Percentiles rank a stretch among this genome's conserved stretches.
These are phyloP conservation scores for Ensete ventricosum DNA, from an alignment of 176 grass and related monocot species.

Conservation along the genomic window DNA sequence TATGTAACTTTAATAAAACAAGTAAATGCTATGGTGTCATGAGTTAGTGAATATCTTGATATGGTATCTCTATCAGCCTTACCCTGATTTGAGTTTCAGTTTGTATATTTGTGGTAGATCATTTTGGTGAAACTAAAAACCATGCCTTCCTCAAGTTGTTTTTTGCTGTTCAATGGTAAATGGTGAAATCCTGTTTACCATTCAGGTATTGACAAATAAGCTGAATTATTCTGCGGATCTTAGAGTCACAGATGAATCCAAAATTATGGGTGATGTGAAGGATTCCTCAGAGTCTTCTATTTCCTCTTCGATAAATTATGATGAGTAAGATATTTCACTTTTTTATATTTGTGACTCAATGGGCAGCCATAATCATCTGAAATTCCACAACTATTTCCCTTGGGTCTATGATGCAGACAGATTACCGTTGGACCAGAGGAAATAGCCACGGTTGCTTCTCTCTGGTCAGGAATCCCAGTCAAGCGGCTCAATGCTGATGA, in stretches of 20 bases:
- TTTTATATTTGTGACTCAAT: not conserved
- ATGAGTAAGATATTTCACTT: slow-evolving; percentile 55
- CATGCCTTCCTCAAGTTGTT: not conserved
- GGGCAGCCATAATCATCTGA: not conserved
- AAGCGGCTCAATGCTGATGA: slow-evolving; percentile 19
- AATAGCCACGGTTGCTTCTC: slow-evolving; percentile 1
- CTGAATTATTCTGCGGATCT: slow-evolving; percentile 69
- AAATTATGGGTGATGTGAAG: slow-evolving; percentile 24
- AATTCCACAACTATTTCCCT: not conserved
- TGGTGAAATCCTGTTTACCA: slow-evolving; percentile 1
- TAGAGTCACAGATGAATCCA: slow-evolving; percentile 32
- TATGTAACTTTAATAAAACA: not conserved
- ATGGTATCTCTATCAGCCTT: no score
- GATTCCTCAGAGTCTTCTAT: slow-evolving; percentile 14
- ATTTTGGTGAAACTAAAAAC: no score
- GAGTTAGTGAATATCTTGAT: no score
- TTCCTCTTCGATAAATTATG: slow-evolving; percentile 14
- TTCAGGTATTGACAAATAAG: slow-evolving; percentile 68
- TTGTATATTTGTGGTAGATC: no score
- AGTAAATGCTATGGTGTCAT: no score
- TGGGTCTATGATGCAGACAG: not conserved
- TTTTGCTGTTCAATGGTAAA: slow-evolving; percentile 20
- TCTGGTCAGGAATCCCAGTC: slow-evolving; percentile 41
- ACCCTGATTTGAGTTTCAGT: no score
- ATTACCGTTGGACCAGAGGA: not conserved